Percentiles rank a stretch among this genome's conserved stretches.
These are phyloP conservation scores for Acanthamoeba triangularis DNA, from an alignment of 208 protist genomes.

Conservation along the genomic window DNA sequence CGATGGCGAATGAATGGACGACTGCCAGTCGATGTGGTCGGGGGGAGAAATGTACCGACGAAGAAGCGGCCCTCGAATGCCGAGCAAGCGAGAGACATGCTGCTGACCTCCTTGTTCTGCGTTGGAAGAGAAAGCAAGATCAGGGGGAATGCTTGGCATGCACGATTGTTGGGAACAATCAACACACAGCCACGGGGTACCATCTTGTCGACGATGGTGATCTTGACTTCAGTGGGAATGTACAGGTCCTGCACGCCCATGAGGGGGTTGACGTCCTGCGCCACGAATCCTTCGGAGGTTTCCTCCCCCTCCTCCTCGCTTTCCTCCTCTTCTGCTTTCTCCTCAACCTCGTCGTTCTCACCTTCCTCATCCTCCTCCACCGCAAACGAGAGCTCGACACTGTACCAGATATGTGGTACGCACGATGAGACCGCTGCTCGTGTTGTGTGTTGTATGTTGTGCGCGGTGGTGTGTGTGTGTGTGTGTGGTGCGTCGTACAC, in stretches of 20 bases:
- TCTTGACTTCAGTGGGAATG: constrained; percentile 48
- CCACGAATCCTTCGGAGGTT: not conserved
- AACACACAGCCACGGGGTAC: not conserved
- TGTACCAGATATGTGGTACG: not conserved
- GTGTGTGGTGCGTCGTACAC: not conserved
- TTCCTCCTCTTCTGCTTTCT: not conserved
- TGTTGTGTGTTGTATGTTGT: too few relatives aligned
- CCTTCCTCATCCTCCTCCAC: not conserved
- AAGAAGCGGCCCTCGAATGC: constrained; percentile 16
- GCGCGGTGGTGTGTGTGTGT: too few relatives aligned
- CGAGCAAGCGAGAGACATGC: not conserved
- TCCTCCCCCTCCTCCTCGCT: not conserved
- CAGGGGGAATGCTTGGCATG: not conserved
- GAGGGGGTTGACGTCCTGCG: not conserved
- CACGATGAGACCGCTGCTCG: not conserved
- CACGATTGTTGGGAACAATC: not conserved
- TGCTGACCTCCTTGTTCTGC: constrained; percentile 30
- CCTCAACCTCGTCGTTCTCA: not conserved
- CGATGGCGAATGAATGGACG: not conserved
- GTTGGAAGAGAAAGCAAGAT: not conserved
- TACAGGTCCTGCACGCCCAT: constrained; percentile 6
- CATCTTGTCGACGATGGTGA: constrained; percentile 26
- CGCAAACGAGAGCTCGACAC: not conserved
- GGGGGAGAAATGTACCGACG: not conserved
- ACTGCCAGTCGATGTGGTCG: too few relatives aligned